Evolutionary conservation across 1,284 basidiomycete genomes (phyloP).

Genomic region (Apiotrichum porosum): DNA sequence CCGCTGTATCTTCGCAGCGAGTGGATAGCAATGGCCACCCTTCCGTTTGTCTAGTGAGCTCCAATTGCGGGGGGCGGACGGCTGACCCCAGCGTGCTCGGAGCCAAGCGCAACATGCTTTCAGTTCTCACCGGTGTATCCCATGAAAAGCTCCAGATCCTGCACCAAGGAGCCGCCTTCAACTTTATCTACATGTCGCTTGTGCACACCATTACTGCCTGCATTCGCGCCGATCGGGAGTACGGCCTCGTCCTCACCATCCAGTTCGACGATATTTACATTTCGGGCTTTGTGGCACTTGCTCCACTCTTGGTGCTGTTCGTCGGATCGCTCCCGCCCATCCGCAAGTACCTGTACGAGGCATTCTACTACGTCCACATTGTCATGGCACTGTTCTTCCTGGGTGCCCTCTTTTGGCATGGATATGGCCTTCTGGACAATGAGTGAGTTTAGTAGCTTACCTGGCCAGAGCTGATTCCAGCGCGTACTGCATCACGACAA

Average conservation of each 20-base stretch:
- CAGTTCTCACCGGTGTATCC: constrained; percentile 49
- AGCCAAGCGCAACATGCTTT: constrained; percentile 50
- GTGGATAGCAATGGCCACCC: constrained; percentile 15
- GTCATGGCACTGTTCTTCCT: constrained; percentile 26
- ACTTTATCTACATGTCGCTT: constrained; percentile 40
- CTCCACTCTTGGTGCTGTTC: constrained; percentile 44
- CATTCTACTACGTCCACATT: constrained; percentile 48
- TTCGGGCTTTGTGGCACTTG: constrained; percentile 48
- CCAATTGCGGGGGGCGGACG: background rate
- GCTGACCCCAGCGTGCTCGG: constrained; percentile 29
- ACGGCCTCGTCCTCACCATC: background rate
- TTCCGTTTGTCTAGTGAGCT: constrained; percentile 14
- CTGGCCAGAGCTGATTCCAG: no score
- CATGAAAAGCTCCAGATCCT: constrained; percentile 53
- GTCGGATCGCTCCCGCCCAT: constrained; percentile 25
- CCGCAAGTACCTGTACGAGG: constrained; percentile 48
- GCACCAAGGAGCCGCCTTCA: constrained; percentile 49
- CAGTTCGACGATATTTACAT: constrained; percentile 35
- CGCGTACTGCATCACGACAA: constrained; percentile 50
- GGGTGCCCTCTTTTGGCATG: constrained; percentile 5
- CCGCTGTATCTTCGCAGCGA: constrained; percentile 13
- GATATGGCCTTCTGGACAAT: background rate
- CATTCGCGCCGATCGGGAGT: constrained; percentile 22
- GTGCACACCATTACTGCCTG: constrained; percentile 47
- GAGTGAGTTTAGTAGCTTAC: background rate